Percentiles rank a stretch among this genome's conserved stretches.
Conservation (phyloP, 495 filamentous ascomycete genomes). For the Neurospora sp. region DNA sequence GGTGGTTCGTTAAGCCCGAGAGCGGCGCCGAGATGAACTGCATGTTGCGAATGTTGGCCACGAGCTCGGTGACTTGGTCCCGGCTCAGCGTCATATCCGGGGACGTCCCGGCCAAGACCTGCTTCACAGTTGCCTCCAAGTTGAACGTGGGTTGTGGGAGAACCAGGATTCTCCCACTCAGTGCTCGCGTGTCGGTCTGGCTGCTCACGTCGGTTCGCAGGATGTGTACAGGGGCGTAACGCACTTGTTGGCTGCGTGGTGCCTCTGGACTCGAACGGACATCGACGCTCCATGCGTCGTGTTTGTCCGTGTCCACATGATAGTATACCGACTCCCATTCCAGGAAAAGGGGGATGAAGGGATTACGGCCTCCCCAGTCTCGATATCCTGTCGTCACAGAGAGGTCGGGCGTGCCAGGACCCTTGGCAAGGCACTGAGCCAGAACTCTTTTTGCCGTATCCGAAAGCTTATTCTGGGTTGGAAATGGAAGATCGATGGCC, state of each 20-base stretch:
- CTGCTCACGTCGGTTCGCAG: conserved; percentile 2
- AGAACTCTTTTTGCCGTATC: not conserved
- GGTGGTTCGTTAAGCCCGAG: conserved; percentile 29
- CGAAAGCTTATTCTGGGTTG: not conserved
- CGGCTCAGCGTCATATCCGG: not conserved
- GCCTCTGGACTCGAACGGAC: not conserved
- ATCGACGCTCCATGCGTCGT: conserved; percentile 4
- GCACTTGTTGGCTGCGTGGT: not conserved
- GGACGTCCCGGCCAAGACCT: conserved; percentile 23
- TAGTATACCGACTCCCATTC: conserved; percentile 46
- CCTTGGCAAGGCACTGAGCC: not conserved
- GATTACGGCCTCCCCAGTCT: conserved; percentile 30
- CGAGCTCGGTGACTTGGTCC: conserved; percentile 5
- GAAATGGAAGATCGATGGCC: not conserved
- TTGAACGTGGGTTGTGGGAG: conserved; percentile 36
- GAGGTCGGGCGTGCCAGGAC: not conserved
- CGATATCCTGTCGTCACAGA: not conserved
- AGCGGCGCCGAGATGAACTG: conserved; percentile 32
- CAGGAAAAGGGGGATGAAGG: conserved; percentile 32
- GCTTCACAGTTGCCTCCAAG: conserved; percentile 22
- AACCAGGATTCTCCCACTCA: conserved; percentile 32
- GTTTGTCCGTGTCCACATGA: conserved; percentile 26
- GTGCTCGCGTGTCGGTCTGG: conserved; percentile 17
- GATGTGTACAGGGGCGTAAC: not conserved
- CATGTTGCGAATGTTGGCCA: conserved; percentile 7